Conservation (phyloP, 2,329 filamentous ascomycete genomes). For the Beauveria sp. region DNA sequence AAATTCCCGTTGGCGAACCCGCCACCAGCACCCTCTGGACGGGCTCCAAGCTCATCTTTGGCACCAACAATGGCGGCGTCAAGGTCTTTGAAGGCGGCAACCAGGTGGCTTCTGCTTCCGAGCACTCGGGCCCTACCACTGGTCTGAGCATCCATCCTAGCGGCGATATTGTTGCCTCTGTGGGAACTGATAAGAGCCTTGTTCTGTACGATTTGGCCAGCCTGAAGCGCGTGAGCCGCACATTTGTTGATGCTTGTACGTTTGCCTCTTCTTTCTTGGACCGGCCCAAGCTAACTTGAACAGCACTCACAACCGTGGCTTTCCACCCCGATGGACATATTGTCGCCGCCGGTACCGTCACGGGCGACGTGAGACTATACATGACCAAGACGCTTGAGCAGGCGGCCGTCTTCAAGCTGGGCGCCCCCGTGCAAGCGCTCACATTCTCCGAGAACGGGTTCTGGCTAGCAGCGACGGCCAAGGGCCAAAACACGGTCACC, state of each 20-base stretch:
- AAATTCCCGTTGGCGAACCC: slow-evolving; percentile 58
- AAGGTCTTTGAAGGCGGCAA: slow-evolving; percentile 70
- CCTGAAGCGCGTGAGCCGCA: slow-evolving; percentile 64
- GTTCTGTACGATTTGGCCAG: slow-evolving; percentile 74
- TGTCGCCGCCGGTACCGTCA: slow-evolving; percentile 72
- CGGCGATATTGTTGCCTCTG: slow-evolving; percentile 74
- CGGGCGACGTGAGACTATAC: slow-evolving; percentile 81
- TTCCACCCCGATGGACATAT: slow-evolving; percentile 98
- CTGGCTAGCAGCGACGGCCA: slow-evolving; percentile 80
- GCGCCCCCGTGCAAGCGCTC: slow-evolving; percentile 65
- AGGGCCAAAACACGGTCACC: slow-evolving; percentile 69
- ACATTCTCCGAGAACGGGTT: slow-evolving; percentile 95
- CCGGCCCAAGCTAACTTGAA: slow-evolving; percentile 18
- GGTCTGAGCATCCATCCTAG: slow-evolving; percentile 76
- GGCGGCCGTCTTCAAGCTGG: slow-evolving; percentile 65
- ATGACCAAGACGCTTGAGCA: slow-evolving; percentile 73
- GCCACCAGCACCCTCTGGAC: slow-evolving; percentile 61
- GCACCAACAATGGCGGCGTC: slow-evolving; percentile 67
- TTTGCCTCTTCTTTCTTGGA: slow-evolving; percentile 16
- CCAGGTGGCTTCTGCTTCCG: slow-evolving; percentile 62
- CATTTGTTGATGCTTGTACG: slow-evolving; percentile 74
- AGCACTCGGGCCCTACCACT: slow-evolving; percentile 76
- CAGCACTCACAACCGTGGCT: slow-evolving; percentile 66
- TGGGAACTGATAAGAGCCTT: slow-evolving; percentile 87
- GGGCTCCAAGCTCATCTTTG: slow-evolving; percentile 61